Evolutionary conservation across 768 basidiomycete species (phyloP).

Genomic region (Tephrocybe sp.): DNA sequence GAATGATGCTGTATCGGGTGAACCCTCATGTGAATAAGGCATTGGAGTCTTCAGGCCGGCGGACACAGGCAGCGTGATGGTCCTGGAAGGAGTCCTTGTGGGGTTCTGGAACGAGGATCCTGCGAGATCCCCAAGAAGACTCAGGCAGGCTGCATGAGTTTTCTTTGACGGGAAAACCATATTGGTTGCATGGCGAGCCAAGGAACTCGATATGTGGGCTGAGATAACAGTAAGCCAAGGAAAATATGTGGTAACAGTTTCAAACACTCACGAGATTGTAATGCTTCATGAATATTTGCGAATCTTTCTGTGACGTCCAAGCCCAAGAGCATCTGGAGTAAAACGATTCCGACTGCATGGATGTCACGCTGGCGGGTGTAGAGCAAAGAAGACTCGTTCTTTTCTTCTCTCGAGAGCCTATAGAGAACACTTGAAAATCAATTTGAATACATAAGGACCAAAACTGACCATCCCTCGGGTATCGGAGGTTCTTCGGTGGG

Average conservation of each 20-base stretch:
- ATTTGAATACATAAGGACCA: not conserved
- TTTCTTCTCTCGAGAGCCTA: constrained; percentile 78
- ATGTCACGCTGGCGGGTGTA: constrained; percentile 83
- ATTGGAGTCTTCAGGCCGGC: constrained; percentile 53
- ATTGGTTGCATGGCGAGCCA: constrained; percentile 51
- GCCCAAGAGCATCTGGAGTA: constrained; percentile 87
- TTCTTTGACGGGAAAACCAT: constrained; percentile 67
- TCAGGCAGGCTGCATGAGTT: constrained; percentile 53
- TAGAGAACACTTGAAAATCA: not conserved
- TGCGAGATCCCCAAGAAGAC: constrained; percentile 58
- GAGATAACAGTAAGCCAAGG: not conserved
- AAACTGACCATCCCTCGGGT: constrained; percentile 46
- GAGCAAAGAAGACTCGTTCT: constrained; percentile 70
- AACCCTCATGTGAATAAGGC: constrained; percentile 41
- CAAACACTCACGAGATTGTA: constrained; percentile 50
- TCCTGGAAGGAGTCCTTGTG: constrained; percentile 23
- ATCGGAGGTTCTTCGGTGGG: constrained; percentile 36
- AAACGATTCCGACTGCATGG: constrained; percentile 75
- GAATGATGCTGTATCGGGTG: constrained; percentile 72
- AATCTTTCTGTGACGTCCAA: constrained; percentile 61
- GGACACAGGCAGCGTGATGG: constrained; percentile 25
- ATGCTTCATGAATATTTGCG: constrained; percentile 54
- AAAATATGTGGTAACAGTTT: not conserved
- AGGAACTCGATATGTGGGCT: constrained; percentile 54
- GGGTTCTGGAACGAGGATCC: constrained; percentile 34